Conservation (phyloP, 2,329 filamentous ascomycete species). For the Aspergillus chevalieri region DNA sequence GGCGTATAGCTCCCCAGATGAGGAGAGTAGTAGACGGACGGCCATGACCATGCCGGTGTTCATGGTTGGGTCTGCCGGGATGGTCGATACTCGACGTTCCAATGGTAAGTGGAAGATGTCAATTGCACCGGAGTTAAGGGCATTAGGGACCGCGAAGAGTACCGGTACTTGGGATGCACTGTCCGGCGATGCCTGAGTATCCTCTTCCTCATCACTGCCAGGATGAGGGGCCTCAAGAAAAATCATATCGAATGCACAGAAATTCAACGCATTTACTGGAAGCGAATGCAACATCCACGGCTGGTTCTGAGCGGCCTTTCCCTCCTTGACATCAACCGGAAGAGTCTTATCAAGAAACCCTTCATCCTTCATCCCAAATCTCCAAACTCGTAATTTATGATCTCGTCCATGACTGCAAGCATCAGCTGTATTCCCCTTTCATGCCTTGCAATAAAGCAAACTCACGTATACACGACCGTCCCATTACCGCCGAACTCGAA, state of each 20-base stretch:
- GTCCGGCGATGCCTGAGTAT: not conserved
- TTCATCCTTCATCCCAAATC: constrained; percentile 59
- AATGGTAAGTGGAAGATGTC: constrained; percentile 80
- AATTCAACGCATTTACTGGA: constrained; percentile 88
- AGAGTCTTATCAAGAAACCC: constrained; percentile 56
- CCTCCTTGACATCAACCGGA: constrained; percentile 59
- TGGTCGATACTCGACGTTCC: constrained; percentile 60
- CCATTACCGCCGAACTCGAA: constrained; percentile 43
- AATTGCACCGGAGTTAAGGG: constrained; percentile 66
- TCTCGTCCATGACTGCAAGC: constrained; percentile 75
- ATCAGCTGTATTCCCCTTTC: not conserved
- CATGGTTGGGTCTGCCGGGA: constrained; percentile 41
- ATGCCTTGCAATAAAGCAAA: constrained; percentile 15
- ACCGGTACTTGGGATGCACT: constrained; percentile 32
- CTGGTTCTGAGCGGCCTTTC: constrained; percentile 34
- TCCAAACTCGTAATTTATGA: constrained; percentile 80
- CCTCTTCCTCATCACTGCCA: constrained; percentile 17
- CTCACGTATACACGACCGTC: constrained; percentile 78
- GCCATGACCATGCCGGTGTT: constrained; percentile 78
- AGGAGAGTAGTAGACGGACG: constrained; percentile 53
- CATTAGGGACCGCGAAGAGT: constrained; percentile 75
- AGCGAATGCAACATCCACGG: constrained; percentile 85
- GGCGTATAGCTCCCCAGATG: constrained; percentile 51
- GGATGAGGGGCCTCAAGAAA: constrained; percentile 12
- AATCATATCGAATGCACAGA: constrained; percentile 57